Base-by-base conservation (phyloP, 805 yeast species). In the Cyberlindnera mycetangii region DNA sequence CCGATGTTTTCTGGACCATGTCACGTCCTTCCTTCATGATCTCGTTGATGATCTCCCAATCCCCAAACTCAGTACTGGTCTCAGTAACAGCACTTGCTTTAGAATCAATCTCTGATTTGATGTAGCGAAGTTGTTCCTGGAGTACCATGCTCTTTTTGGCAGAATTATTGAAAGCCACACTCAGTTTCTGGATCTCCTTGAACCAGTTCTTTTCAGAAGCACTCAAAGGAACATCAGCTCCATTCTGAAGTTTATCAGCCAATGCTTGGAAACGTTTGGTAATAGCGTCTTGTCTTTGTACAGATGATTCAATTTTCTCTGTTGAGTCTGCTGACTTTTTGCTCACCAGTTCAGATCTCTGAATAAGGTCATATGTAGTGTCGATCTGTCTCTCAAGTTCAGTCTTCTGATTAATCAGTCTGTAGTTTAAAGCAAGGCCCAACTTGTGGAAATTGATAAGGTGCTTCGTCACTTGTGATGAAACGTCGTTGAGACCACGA, bases 151-250 rank as follows among this genome's bases (percentile, higher is more conserved):
- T 66, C 37, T 52, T 55, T 15, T 55, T 54, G 1, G 67, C 65
- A 27, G 59, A 56, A 9, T 51, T 50, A 50, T 68, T 68, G 54
- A 68, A 66, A 11, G 51, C 47, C 3, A 55, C 25, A 0, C 64
- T 64, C 20, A 62, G 63, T 11, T 49, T 53, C 35, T 61, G 64
- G 8, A 77, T 59, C 51, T 74, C 79, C 25, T 58, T 62, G 44
- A 72, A 66, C 79, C 81, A 78, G 20, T 51, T 58, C 41, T 61
- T 59, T 53, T 78, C 83, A 10, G 66, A 57, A 4, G 58, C 59
- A 39, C 70, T 65, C 25, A 76, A 52, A 0, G 71, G 65, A 14
- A 59, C 41, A 7, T 65, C 60, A 33, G 41, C 47, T 49, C 47
- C 24, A 37, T 39, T 25, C 50, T 54, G 28, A 5, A 73, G 39